These are phyloP conservation scores for Cladosporium cucumerinum DNA, from an alignment of 2,329 filamentous ascomycete genomes.

Conservation along the genomic window DNA sequence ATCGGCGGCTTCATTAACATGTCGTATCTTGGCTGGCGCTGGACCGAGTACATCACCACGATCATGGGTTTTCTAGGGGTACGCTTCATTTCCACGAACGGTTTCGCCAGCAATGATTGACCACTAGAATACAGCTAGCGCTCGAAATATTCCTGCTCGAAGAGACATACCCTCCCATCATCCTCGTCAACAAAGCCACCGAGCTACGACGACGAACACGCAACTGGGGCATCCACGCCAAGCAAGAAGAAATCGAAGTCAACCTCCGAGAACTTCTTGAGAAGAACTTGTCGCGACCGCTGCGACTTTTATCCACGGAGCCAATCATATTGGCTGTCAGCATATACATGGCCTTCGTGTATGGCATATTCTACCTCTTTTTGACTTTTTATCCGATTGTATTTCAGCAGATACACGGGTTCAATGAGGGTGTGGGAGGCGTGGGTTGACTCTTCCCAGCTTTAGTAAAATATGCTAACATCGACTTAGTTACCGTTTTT, in stretches of 20 bases:
- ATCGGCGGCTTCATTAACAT: slow-evolving; percentile 42
- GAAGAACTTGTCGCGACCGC: slow-evolving; percentile 41
- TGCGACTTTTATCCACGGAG: slow-evolving; percentile 45
- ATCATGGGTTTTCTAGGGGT: slow-evolving; percentile 39
- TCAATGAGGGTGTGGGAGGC: slow-evolving; percentile 40
- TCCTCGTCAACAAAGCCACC: slow-evolving; percentile 41
- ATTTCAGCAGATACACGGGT: slow-evolving; percentile 42
- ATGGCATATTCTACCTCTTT: slow-evolving; percentile 45
- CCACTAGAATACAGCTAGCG: background rate
- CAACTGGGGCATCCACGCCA: slow-evolving; percentile 43
- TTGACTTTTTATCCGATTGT: slow-evolving; percentile 46
- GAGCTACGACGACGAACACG: slow-evolving; percentile 36
- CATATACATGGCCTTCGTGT: slow-evolving; percentile 40
- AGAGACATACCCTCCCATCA: slow-evolving; percentile 41
- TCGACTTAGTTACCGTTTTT: slow-evolving; percentile 41
- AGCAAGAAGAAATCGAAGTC: slow-evolving; percentile 36
- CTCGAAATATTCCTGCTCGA: slow-evolving; percentile 37
- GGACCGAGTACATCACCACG: slow-evolving; percentile 44
- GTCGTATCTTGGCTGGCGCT: slow-evolving; percentile 43
- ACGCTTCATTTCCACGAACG: background rate
- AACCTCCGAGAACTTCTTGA: slow-evolving; percentile 38
- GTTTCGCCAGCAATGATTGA: background rate
- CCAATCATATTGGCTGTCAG: slow-evolving; percentile 46
- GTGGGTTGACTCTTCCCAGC: background rate
- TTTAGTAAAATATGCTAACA: background rate